Percentiles rank a stretch among this genome's conserved stretches.
These are phyloP conservation scores for Neurospora tetraspora DNA, from an alignment of 495 filamentous ascomycete species.

Conservation along the genomic window DNA sequence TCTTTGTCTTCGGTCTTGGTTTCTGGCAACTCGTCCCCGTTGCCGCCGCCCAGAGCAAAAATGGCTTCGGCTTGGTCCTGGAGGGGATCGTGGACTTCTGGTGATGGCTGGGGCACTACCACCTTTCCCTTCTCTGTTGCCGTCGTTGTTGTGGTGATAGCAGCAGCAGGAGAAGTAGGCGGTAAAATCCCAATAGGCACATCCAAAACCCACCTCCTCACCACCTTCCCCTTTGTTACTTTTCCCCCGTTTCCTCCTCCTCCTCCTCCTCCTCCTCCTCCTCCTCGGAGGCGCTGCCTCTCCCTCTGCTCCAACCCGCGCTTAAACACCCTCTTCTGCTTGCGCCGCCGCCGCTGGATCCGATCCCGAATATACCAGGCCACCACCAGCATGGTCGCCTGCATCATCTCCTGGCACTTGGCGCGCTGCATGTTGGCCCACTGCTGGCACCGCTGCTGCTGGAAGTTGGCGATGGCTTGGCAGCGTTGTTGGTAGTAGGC, in stretches of 20 bases:
- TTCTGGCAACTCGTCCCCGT: constrained; percentile 2
- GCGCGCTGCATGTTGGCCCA: constrained; percentile 25
- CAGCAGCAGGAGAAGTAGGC: background rate
- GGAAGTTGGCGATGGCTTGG: constrained; percentile 24
- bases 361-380: constrained; percentile 30
- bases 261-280: too few species aligned
- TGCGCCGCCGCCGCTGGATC: constrained; percentile 16
- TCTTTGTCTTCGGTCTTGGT: constrained; percentile 16
- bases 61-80: constrained; percentile 15
- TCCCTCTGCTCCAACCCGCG: constrained; percentile 10
- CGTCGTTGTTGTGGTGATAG: too few species aligned
- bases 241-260: background rate
- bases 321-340: constrained; percentile 16
- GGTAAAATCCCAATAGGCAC: constrained; percentile 10
- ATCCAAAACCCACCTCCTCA: constrained; percentile 24
- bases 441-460: constrained; percentile 27
- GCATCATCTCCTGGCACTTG: constrained; percentile 28
- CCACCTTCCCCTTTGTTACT: constrained; percentile 23
- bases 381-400: constrained; percentile 26
- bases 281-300: background rate
- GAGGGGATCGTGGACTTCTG: background rate
- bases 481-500: constrained; percentile 29
- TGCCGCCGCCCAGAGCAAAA: constrained; percentile 21
- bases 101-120: background rate
- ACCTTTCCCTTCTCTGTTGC: too few species aligned